Evolutionary conservation across 2,329 filamentous ascomycete species (phyloP).

Genomic region (Ophiosphaerella herpotricha): DNA sequence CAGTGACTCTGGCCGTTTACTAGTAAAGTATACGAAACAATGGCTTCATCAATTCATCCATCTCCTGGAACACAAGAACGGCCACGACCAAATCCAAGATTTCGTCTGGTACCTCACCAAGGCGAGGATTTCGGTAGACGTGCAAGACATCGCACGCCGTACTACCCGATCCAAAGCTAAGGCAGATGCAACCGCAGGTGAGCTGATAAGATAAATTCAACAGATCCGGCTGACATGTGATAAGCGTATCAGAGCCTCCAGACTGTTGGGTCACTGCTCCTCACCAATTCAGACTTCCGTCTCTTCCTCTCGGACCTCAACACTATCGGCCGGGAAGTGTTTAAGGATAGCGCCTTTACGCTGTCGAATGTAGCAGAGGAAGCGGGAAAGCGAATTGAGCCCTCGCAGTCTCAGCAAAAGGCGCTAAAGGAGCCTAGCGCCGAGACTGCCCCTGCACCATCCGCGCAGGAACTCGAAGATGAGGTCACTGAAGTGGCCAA

Average conservation of each 20-base stretch:
- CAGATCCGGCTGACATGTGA: conserved; percentile 20
- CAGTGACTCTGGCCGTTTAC: conserved; percentile 74
- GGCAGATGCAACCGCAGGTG: conserved; percentile 73
- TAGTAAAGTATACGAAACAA: conserved; percentile 72
- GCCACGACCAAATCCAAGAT: conserved; percentile 83
- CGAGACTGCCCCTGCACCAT: conserved; percentile 58
- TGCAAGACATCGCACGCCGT: conserved; percentile 64
- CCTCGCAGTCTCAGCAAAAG: conserved; percentile 64
- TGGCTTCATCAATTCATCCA: conserved; percentile 81
- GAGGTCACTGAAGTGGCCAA: conserved; percentile 52
- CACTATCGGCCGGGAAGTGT: conserved; percentile 79
- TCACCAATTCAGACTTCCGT: conserved; percentile 90
- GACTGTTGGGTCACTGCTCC: conserved; percentile 80
- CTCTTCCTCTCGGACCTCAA: conserved; percentile 81
- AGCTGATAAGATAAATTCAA: conserved; percentile 21
- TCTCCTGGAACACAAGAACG: conserved; percentile 82
- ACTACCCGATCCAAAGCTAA: conserved; percentile 67
- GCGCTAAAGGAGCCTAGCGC: conserved; percentile 57
- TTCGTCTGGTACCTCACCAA: conserved; percentile 84
- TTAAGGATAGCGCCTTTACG: conserved; percentile 82
- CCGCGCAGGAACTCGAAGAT: conserved; percentile 64
- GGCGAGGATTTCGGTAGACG: conserved; percentile 71
- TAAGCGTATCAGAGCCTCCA: conserved; percentile 78
- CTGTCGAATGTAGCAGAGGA: conserved; percentile 76
- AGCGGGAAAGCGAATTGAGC: conserved; percentile 73